Percentiles rank a stretch among this genome's conserved stretches.
Evolutionary conservation across 106 monocot genomes (phyloP).

Genomic region (Dioscorea alata): DNA sequence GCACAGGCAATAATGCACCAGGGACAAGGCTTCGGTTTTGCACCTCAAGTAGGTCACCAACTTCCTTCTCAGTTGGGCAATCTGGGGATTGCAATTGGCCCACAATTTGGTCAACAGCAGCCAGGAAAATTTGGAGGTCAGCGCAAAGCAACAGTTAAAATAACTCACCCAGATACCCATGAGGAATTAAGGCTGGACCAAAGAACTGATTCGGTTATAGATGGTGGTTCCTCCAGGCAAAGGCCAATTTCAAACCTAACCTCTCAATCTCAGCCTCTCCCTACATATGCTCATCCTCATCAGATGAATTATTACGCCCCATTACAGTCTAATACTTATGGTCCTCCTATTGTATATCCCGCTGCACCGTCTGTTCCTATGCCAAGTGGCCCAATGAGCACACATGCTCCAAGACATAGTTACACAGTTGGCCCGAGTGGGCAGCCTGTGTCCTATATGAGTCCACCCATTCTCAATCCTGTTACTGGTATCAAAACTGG

Average conservation of each 20-base stretch:
- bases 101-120: slow-evolving; percentile 32
- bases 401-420: slow-evolving; percentile 50
- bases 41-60: slow-evolving; percentile 53
- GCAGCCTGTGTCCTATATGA: slow-evolving; percentile 35
- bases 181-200: slow-evolving; percentile 77
- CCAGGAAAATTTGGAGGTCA: slow-evolving; percentile 24
- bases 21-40: slow-evolving; percentile 49
- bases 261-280: slow-evolving; percentile 34
- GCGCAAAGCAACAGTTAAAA: slow-evolving; percentile 62
- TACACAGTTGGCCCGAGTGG: slow-evolving; percentile 51
- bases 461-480: slow-evolving; percentile 17
- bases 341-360: slow-evolving; percentile 16
- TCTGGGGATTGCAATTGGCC: slow-evolving; percentile 17
- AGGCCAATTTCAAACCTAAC: slow-evolving; percentile 22
- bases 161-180: slow-evolving; percentile 83
- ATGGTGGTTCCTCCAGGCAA: slow-evolving; percentile 26
- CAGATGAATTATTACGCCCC: slow-evolving; percentile 33
- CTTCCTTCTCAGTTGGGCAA: slow-evolving; percentile 47
- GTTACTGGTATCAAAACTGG: slow-evolving; percentile 24
- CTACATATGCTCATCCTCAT: slow-evolving; percentile 18
- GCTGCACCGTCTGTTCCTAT: slow-evolving; percentile 29
- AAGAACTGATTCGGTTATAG: slow-evolving; percentile 25
- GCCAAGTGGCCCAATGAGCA: slow-evolving; percentile 41
- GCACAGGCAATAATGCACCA: slow-evolving; percentile 68
- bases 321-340: slow-evolving; percentile 34